Percentiles rank a stretch among this genome's conserved stretches.
These are phyloP conservation scores for Sporothrix inflata DNA, from an alignment of 2,329 filamentous ascomycete species.

Conservation along the genomic window DNA sequence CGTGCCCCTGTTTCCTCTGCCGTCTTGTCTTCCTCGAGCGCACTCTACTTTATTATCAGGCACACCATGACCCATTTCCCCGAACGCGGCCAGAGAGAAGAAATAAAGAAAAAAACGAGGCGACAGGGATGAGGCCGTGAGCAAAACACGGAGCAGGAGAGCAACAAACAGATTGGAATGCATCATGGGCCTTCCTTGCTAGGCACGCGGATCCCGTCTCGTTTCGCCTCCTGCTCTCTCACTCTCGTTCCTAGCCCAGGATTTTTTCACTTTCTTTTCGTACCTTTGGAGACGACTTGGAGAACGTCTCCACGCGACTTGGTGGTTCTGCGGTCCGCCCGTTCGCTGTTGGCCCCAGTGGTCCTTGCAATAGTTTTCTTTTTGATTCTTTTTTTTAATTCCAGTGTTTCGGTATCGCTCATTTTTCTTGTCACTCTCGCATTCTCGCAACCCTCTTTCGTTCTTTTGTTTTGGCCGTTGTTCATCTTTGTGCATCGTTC, in stretches of 20 bases:
- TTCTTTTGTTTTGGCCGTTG: not conserved
- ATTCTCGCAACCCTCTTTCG: not conserved
- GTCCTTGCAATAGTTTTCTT: not conserved
- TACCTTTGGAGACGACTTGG: not conserved
- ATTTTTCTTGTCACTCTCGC: not conserved
- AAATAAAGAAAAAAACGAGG: constrained; percentile 10
- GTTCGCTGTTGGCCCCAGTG: constrained; percentile 4
- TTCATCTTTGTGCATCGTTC: not conserved
- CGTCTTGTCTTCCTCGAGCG: not conserved
- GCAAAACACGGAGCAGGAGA: not conserved
- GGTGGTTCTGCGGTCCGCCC: not conserved
- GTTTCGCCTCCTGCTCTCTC: not conserved
- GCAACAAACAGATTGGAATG: constrained; percentile 24
- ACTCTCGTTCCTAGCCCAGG: constrained; percentile 3
- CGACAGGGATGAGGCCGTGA: constrained; percentile 22
- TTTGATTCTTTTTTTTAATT: not conserved
- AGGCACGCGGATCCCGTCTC: constrained; percentile 19
- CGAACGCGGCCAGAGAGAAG: not conserved
- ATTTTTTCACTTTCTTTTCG: not conserved
- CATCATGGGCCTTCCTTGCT: constrained; percentile 11
- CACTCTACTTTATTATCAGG: not conserved
- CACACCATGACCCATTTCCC: constrained; percentile 12
- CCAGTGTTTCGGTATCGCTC: constrained; percentile 6
- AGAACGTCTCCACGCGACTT: not conserved
- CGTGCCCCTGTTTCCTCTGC: not conserved